Conservation (phyloP, 192 early-diverging fungal species). For the Kickxella alabastrina region DNA sequence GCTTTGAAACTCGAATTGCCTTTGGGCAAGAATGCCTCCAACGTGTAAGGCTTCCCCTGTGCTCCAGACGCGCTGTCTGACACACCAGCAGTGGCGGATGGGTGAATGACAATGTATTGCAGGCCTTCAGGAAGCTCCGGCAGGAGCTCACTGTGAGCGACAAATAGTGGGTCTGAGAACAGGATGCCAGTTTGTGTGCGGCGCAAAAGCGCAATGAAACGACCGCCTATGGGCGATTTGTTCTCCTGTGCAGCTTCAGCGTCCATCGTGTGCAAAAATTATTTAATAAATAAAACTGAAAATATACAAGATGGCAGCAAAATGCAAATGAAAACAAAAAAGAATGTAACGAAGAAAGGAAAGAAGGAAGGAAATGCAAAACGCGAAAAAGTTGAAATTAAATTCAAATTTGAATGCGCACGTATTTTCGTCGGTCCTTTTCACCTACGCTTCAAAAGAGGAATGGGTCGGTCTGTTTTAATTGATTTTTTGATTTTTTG, state of each 20-base stretch:
- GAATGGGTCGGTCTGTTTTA: too few species aligned
- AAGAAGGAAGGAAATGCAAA: neutral
- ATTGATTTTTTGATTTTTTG: too few species aligned
- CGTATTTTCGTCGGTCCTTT: too few species aligned
- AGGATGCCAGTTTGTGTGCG: constrained; percentile 32
- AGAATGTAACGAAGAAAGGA: neutral
- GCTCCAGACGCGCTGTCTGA: neutral
- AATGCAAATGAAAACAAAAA: neutral
- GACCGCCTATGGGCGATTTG: constrained; percentile 22
- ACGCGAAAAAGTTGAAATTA: too few species aligned
- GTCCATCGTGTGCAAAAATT: neutral
- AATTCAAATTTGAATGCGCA: too few species aligned
- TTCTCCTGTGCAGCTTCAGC: neutral
- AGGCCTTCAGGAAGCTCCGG: constrained; percentile 45
- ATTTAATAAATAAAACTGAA: too few species aligned
- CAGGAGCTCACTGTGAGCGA: constrained; percentile 18
- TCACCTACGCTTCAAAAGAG: too few species aligned
- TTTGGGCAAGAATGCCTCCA: constrained; percentile 19
- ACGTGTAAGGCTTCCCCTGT: constrained; percentile 4
- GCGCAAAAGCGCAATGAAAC: constrained; percentile 39
- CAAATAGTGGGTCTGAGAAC: constrained; percentile 44
- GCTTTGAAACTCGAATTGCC: neutral
- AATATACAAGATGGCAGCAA: too few species aligned
- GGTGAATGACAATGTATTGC: constrained; percentile 45
- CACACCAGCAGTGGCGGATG: constrained; percentile 3